A percentile compares a stretch with the other conserved stretches of the same genome.
Evolutionary conservation across 2,329 filamentous ascomycete species (phyloP).

Genomic region (Xylariaceae sp.): DNA sequence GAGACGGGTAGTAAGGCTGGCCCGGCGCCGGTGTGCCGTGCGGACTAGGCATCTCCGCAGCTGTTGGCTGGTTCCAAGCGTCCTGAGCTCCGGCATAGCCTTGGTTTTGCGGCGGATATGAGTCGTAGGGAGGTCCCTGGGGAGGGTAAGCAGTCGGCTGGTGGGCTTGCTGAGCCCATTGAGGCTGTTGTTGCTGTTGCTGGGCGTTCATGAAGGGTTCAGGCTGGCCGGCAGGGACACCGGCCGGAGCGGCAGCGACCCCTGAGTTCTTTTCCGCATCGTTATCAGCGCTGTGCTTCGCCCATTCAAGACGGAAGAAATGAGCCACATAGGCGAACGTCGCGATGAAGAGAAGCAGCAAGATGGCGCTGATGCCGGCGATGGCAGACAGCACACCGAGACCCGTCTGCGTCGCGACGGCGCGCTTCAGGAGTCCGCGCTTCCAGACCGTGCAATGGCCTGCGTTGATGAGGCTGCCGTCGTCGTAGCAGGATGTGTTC

Average conservation of each 20-base stretch:
- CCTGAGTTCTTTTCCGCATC: constrained; percentile 26
- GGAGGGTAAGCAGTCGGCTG: constrained; percentile 9
- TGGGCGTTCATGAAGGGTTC: constrained; percentile 22
- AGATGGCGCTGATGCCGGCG: constrained; percentile 41
- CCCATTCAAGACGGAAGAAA: constrained; percentile 29
- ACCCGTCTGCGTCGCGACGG: constrained; percentile 35
- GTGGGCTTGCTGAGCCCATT: constrained; percentile 6
- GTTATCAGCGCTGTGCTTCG: constrained; percentile 7
- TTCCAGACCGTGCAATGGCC: constrained; percentile 33
- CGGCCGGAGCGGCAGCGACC: neutral
- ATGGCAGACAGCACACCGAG: constrained; percentile 36
- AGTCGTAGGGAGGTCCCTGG: constrained; percentile 12
- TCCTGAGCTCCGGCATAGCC: constrained; percentile 20
- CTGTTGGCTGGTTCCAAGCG: constrained; percentile 15
- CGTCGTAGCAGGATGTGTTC: constrained; percentile 30
- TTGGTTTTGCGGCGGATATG: constrained; percentile 21
- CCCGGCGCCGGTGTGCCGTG: constrained; percentile 23
- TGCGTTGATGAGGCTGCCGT: constrained; percentile 39
- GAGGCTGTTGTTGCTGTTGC: constrained; percentile 8
- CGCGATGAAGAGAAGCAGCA: constrained; percentile 30
- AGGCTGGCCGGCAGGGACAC: constrained; percentile 10
- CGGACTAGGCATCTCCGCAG: constrained; percentile 15
- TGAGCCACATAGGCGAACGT: constrained; percentile 33
- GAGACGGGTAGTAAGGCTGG: constrained; percentile 21
- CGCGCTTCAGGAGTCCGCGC: constrained; percentile 6